Percentiles rank a stretch among this genome's conserved stretches.
Conservation (phyloP, 352 stramenopile species). For the Aphanomyces stellatus region DNA sequence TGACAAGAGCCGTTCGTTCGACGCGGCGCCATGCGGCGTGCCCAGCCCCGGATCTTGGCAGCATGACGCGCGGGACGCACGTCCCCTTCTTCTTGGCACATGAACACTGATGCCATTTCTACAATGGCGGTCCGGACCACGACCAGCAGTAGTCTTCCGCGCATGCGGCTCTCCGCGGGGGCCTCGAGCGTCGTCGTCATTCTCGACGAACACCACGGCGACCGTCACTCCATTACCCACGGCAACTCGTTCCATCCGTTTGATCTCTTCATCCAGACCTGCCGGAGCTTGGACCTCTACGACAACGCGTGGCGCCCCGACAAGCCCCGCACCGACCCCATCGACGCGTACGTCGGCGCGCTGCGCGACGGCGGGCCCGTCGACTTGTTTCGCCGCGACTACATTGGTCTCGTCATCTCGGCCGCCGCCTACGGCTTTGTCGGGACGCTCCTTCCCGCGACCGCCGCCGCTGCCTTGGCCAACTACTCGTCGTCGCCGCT, state of each 20-base stretch:
- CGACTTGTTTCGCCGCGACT: not conserved
- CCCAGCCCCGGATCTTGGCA: no score
- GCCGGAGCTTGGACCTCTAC: not conserved
- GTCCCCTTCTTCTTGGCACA: no score
- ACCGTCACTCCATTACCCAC: no score
- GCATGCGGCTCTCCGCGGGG: no score
- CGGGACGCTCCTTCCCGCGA: not conserved
- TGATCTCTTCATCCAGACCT: conserved; percentile 6
- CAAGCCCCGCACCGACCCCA: not conserved
- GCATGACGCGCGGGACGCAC: no score
- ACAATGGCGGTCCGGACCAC: no score
- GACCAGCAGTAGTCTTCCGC: no score
- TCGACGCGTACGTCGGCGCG: not conserved
- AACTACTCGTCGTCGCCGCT: not conserved
- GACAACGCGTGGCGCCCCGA: conserved; percentile 7
- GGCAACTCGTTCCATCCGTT: conserved; percentile 10
- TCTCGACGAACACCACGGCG: no score
- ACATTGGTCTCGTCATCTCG: not conserved
- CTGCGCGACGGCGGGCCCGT: not conserved
- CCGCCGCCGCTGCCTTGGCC: not conserved
- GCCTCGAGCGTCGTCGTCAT: no score
- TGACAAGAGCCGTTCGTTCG: no score
- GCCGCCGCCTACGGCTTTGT: not conserved
- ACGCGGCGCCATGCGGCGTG: no score
- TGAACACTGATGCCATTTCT: no score